A percentile compares a stretch with the other conserved stretches of the same genome.
Conservation (phyloP, 768 basidiomycete genomes). For the Paxillus ammoniavirescens region DNA sequence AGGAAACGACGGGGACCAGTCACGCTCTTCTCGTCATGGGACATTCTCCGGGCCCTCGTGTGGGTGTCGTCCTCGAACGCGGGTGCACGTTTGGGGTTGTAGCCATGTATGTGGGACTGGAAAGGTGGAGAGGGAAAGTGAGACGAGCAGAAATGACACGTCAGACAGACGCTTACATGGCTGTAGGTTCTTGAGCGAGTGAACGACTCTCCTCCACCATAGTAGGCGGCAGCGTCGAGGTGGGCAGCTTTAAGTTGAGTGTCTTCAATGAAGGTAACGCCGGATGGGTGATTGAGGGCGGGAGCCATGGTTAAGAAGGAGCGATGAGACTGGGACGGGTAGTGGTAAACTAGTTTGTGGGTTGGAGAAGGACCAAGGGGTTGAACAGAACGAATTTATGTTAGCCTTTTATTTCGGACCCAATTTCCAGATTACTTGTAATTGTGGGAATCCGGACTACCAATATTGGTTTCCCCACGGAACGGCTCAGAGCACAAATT, state of each 20-base stretch:
- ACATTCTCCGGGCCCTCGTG: conserved; percentile 72
- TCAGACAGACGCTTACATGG: conserved; percentile 49
- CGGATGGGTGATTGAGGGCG: conserved; percentile 58
- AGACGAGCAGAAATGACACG: conserved; percentile 5
- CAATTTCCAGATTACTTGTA: not conserved
- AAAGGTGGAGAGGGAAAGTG: conserved; percentile 20
- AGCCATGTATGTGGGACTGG: conserved; percentile 71
- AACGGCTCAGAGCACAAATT: too few relatives aligned
- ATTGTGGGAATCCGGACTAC: not conserved
- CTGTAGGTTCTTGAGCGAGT: conserved; percentile 88
- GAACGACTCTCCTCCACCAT: conserved; percentile 75
- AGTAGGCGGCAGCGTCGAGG: conserved; percentile 77
- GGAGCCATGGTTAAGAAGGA: conserved; percentile 54
- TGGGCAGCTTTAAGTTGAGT: conserved; percentile 46
- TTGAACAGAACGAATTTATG: conserved; percentile 12
- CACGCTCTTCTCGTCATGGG: conserved; percentile 88
- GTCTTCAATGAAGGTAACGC: conserved; percentile 68
- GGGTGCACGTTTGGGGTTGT: conserved; percentile 67
- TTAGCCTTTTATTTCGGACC: conserved; percentile 11
- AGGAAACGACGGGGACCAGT: conserved; percentile 85
- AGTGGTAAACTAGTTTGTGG: not conserved
- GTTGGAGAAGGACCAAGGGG: conserved; percentile 14
- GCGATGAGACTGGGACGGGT: not conserved
- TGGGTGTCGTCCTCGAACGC: conserved; percentile 79
- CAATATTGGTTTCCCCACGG: too few relatives aligned